These are phyloP conservation scores for Cardamine occulta DNA, from an alignment of 345 rosid species.

Conservation along the genomic window DNA sequence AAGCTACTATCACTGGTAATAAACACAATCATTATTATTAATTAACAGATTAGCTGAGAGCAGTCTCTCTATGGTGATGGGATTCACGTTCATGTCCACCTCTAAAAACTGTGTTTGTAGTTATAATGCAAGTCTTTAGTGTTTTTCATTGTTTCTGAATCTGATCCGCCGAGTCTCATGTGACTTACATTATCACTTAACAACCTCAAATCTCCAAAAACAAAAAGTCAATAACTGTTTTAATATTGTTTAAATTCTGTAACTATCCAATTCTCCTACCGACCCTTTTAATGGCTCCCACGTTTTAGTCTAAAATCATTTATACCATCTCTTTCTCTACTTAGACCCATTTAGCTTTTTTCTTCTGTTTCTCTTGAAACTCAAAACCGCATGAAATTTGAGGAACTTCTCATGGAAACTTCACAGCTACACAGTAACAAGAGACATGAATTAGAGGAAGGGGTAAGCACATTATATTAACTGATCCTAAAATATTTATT, in stretches of 20 bases:
- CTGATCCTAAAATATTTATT: neutral
- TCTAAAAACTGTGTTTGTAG: constrained; percentile 19
- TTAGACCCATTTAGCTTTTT: constrained; percentile 1
- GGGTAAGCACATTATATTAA: constrained; percentile 27
- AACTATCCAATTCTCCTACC: constrained; percentile 35
- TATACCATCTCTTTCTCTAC: constrained; percentile 16
- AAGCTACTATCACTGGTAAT: neutral
- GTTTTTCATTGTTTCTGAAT: constrained; percentile 33
- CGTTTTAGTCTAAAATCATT: constrained; percentile 43
- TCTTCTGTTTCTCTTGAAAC: neutral
- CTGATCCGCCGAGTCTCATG: constrained; percentile 40
- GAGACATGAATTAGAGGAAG: constrained; percentile 54
- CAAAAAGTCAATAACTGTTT: constrained; percentile 32
- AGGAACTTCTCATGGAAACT: constrained; percentile 68
- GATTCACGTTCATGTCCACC: constrained; percentile 55
- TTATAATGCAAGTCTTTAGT: constrained; percentile 43
- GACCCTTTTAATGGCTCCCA: constrained; percentile 57
- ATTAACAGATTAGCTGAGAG: neutral
- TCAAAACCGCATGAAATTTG: constrained; percentile 65
- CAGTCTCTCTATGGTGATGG: constrained; percentile 51
- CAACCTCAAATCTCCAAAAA: constrained; percentile 14
- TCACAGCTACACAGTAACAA: constrained; percentile 50
- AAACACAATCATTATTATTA: neutral
- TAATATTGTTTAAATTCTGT: neutral
- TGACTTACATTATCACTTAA: constrained; percentile 43